Base-by-base conservation (phyloP, 305 asterid species). In the Solanum chacoense region DNA sequence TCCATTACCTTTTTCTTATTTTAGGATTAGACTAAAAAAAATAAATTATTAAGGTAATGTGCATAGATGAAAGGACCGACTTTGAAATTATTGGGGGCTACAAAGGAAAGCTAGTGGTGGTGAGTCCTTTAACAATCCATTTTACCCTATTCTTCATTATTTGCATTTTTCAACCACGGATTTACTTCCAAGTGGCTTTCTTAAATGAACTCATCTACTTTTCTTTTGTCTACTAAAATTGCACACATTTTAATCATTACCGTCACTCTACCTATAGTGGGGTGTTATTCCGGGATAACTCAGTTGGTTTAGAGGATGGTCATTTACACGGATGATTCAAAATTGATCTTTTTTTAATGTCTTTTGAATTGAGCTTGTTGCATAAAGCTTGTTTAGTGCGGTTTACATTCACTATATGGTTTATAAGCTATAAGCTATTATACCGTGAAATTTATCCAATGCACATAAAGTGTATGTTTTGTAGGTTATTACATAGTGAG, bases 281-380 rank as follows among this genome's bases (percentile, higher is more conserved):
- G 67, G 67, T 50, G 22, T 50, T 50, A 6, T 16, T 50, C 5
- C 2, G 0, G 4, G 4, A 18, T 7, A 9, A 0, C 11, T 18
- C 10, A 3, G 2, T 55, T 45, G 8, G 0, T 45, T 45, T 45
- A 5, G 20, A 13, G 20, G 59, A 0, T 45, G 8, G 1, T 45
- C 3, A 45, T 45, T 8, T 13, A 42, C 13, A 42, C 0, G 20
- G 2, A 45, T 45, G 20, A 45, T 14, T 45, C 2, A 55, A 55
- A 55, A 55, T 18, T 2, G 4, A 55, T 0, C 5, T 18, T 18
- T 18, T 7, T 0, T 55, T 2, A 0, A 0, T 7, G 4, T 0
- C 4, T 50, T 50, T 55, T 55, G 10, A 18, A 0, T 55, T 20
- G 4, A 55, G 3, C 0, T 3, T 18, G 0, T 55, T 0, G 2